Conservation (phyloP, 1,284 basidiomycete genomes). For the Baeospora myosura region DNA sequence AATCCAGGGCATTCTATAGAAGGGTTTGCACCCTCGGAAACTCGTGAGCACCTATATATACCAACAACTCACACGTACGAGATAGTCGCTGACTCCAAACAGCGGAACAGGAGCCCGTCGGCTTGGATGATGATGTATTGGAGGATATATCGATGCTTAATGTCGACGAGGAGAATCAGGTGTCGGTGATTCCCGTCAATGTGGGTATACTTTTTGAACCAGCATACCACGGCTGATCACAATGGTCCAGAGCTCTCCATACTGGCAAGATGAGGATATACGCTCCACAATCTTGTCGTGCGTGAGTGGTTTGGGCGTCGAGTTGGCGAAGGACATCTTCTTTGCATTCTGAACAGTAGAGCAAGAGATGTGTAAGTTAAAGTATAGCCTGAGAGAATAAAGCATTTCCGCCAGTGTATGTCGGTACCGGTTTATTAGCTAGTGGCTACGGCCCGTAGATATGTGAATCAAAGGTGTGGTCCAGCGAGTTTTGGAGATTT, state of each 20-base stretch:
- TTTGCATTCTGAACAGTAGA: too few species aligned
- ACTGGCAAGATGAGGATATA: constrained; percentile 19
- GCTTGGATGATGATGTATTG: constrained; percentile 11
- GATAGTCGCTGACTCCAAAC: background rate
- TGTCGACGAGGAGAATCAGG: constrained; percentile 10
- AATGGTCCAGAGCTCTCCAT: constrained; percentile 15
- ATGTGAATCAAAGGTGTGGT: too few species aligned
- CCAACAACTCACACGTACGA: background rate
- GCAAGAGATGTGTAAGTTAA: too few species aligned
- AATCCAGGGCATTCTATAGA: constrained; percentile 48
- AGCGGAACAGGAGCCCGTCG: background rate
- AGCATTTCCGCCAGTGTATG: too few species aligned
- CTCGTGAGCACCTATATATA: background rate
- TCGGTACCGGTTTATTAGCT: too few species aligned
- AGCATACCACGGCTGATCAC: background rate
- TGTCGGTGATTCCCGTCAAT: constrained; percentile 12
- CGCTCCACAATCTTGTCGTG: constrained; percentile 26
- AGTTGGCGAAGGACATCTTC: constrained; percentile 30
- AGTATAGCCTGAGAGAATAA: too few species aligned
- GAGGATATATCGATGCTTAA: constrained; percentile 15
- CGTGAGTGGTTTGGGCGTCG: constrained; percentile 32
- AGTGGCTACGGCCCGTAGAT: too few species aligned
- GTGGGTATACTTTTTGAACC: constrained; percentile 3
- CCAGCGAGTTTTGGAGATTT: too few species aligned
- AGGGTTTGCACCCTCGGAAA: background rate